Conservation (phyloP, 371 early-diverging fungal species). For the Mortierella sp. region DNA sequence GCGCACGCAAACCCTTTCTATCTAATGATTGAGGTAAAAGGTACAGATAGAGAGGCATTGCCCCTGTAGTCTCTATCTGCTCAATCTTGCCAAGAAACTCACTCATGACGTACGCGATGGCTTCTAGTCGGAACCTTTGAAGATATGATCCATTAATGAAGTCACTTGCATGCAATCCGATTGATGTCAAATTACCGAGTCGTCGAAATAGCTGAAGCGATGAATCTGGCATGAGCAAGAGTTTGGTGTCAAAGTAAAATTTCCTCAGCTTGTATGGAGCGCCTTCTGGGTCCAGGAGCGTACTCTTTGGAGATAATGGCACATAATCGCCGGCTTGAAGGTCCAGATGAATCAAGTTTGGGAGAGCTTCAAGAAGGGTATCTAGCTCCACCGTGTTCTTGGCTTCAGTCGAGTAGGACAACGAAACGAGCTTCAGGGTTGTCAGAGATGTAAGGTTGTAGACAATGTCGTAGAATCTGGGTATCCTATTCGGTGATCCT, state of each 20-base stretch:
- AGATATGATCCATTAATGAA: background rate
- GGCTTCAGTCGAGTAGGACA: background rate
- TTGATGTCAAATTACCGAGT: slow-evolving; percentile 6
- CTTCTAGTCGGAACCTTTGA: background rate
- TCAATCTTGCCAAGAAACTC: background rate
- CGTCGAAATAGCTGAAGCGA: slow-evolving; percentile 1
- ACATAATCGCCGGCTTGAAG: background rate
- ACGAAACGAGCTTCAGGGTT: background rate
- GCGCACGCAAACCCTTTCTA: background rate
- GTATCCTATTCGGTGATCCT: background rate
- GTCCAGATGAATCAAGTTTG: background rate
- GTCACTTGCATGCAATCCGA: background rate
- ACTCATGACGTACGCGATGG: background rate
- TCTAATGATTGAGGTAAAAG: background rate
- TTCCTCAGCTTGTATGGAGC: slow-evolving; percentile 3
- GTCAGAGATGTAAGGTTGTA: slow-evolving; percentile 11
- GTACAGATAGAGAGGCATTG: background rate
- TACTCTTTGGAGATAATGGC: background rate
- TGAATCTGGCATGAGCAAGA: background rate
- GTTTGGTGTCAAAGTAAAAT: background rate
- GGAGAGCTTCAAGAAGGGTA: slow-evolving; percentile 5
- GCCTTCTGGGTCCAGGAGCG: background rate
- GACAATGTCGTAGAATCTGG: background rate
- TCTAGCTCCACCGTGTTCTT: slow-evolving; percentile 5
- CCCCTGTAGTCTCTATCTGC: background rate